phyloP scores from a whole-genome alignment of 805 yeast genomes.

The Yamadazyma sp. region DNA sequence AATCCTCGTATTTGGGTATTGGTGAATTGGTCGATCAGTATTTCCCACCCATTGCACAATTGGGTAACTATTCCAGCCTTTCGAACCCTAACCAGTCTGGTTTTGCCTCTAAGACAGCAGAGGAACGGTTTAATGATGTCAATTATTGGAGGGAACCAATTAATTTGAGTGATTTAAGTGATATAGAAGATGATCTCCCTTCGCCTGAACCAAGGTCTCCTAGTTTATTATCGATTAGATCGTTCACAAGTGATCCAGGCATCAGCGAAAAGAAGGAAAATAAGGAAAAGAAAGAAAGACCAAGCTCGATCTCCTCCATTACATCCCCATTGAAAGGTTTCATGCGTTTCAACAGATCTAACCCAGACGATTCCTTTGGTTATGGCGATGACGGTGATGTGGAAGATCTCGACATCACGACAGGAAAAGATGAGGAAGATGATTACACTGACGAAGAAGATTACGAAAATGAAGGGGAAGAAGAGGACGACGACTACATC shows the following conservation, averaged over 20 bases:
- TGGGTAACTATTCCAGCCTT: conserved; percentile 24
- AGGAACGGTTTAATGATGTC: conserved; percentile 76
- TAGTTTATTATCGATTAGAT: conserved; percentile 16
- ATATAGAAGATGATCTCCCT: conserved; percentile 39
- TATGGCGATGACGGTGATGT: conserved; percentile 26
- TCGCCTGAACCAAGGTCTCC: conserved; percentile 20
- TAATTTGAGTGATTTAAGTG: conserved; percentile 59
- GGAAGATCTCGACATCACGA: conserved; percentile 14
- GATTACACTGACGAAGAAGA: conserved; percentile 17
- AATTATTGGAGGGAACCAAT: conserved; percentile 91
- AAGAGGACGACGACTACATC: conserved; percentile 13
- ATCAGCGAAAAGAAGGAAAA: conserved; percentile 11
- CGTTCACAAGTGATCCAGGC: conserved; percentile 16
- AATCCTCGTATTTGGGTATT: conserved; percentile 81
- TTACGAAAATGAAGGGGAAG: conserved; percentile 16
- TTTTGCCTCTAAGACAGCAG: conserved; percentile 24
- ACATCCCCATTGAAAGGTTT: conserved; percentile 43
- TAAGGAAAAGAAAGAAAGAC: conserved; percentile 27
- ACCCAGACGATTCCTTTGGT: conserved; percentile 22
- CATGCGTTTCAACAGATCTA: conserved; percentile 36
- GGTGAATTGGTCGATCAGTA: conserved; percentile 95
- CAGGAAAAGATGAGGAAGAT: conserved; percentile 10
- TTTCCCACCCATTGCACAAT: conserved; percentile 71
- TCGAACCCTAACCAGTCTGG: conserved; percentile 5
- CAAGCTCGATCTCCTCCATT: conserved; percentile 34